Percentiles rank a stretch among this genome's conserved stretches.
Evolutionary conservation across 1,139 yeast genomes (phyloP).

Genomic region (Spencermartinsiella ligniputridi): DNA sequence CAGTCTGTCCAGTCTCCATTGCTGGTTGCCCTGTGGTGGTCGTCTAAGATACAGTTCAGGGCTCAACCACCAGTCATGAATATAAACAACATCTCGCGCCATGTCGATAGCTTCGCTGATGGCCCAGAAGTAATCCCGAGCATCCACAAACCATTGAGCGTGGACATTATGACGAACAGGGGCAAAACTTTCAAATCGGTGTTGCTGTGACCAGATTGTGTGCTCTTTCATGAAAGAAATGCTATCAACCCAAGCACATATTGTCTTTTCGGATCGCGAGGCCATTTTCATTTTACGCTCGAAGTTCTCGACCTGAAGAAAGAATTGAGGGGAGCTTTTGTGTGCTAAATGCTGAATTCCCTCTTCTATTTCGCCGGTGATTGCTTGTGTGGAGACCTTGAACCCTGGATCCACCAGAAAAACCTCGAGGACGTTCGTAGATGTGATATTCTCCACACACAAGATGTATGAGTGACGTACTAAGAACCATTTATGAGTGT

Average conservation of each 20-base stretch:
- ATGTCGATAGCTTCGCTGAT: slow-evolving; percentile 84
- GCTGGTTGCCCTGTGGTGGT: slow-evolving; percentile 93
- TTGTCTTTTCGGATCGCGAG: slow-evolving; percentile 66
- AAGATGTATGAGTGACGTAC: slow-evolving; percentile 79
- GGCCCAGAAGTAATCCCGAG: slow-evolving; percentile 95
- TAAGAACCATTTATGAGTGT: slow-evolving; percentile 88
- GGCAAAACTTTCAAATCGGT: slow-evolving; percentile 87
- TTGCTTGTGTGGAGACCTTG: slow-evolving; percentile 36
- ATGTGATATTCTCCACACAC: slow-evolving; percentile 79
- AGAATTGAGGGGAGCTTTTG: slow-evolving; percentile 32
- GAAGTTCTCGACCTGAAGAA: slow-evolving; percentile 69
- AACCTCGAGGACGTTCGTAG: slow-evolving; percentile 87
- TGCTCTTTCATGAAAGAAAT: slow-evolving; percentile 63
- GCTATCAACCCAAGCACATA: slow-evolving; percentile 73
- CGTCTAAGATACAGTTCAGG: slow-evolving; percentile 91
- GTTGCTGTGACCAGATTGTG: slow-evolving; percentile 65
- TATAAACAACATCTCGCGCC: slow-evolving; percentile 91
- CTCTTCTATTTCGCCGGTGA: slow-evolving; percentile 5
- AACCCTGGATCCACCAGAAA: slow-evolving; percentile 76
- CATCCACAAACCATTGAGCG: slow-evolving; percentile 98
- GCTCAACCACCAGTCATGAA: slow-evolving; percentile 98
- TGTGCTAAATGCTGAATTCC: slow-evolving; percentile 32
- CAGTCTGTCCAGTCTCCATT: slow-evolving; percentile 86
- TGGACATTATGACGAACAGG: slow-evolving; percentile 80
- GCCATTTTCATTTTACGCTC: slow-evolving; percentile 75